These are phyloP conservation scores for Trichoderma sp. DNA, from an alignment of 2,329 filamentous ascomycete species.

Conservation along the genomic window DNA sequence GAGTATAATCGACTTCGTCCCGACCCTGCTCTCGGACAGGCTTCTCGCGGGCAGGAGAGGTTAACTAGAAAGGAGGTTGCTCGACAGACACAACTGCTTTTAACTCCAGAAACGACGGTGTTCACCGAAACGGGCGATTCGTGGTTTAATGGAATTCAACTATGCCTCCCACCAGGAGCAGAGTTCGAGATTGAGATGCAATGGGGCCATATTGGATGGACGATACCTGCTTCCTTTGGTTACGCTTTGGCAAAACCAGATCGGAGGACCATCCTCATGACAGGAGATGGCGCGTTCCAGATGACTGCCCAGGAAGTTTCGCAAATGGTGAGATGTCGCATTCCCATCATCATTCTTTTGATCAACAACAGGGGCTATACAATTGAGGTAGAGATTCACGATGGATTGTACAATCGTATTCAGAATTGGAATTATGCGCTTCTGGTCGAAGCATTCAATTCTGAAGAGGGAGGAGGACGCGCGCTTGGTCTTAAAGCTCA, in stretches of 20 bases:
- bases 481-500: not conserved
- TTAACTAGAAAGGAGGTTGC: not conserved
- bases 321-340: constrained; percentile 22
- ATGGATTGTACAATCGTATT: not conserved
- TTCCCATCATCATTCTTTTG: constrained; percentile 23
- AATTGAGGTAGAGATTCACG: not conserved
- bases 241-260: not conserved
- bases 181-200: constrained; percentile 24
- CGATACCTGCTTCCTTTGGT: constrained; percentile 23
- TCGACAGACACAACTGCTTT: not conserved
- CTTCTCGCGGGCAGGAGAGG: not conserved
- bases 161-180: constrained; percentile 16
- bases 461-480: not conserved
- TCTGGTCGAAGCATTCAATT: not conserved
- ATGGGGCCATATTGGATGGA: constrained; percentile 24
- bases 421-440: not conserved
- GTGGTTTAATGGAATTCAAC: constrained; percentile 21
- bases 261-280: constrained; percentile 10
- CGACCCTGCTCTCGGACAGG: not conserved
- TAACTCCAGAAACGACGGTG: not conserved
- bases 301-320: constrained; percentile 24
- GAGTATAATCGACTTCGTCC: not conserved
- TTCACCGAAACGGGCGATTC: not conserved
- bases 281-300: constrained; percentile 24
- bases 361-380: constrained; percentile 12